Base-by-base conservation (phyloP, 139 green algal genomes). In the Spirogloea muscicola region DNA sequence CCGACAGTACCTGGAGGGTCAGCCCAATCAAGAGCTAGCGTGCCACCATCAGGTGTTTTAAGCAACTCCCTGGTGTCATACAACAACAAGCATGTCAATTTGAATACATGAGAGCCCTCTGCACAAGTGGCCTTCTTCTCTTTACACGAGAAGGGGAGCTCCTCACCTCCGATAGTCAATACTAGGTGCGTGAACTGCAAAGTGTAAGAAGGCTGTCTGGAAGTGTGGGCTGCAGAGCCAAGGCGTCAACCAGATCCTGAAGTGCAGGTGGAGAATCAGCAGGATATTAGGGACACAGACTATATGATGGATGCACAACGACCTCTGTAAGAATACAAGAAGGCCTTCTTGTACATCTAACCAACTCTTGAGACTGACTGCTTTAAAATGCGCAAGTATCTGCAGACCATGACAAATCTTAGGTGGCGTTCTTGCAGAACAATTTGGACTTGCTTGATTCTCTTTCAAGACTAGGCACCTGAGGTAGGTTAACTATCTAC, bases 181-280 rank as follows among this genome's bases (percentile, higher is more conserved):
- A 29, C 3, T 18, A 18, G 71, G 71, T 27, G 9, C 44, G 27
- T 25, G 25, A 13, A 63, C 9, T 34, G 1, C 1, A 36, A 74
- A 74, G 63, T 79, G 71, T 16, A 79, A 13, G 36, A 78, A 79
- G 13, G 42, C 29, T n/a, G 71, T 79, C 43, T 79, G 71, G 31
- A 79, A 48, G 34, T 79, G 71, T 33, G 71, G 41, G 18, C 71
- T 79, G 49, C 71, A 79, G 21, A 79, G 61, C 71, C 71, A 79
- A 0, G 71, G 71, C 33, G 71, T 79, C 3, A 63, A 39, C 63
- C 63, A 68, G 61, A 78, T 77, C 27, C 63, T 79, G 68, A 18
- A 65, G 13, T n/a, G 16, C 57, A 38, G 57, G 57, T 34, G 13
- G 68, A 9, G 37, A 69, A 16, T 25, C 4, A 42, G 43, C 6